A percentile compares a stretch with the other conserved stretches of the same genome.
Conservation (phyloP, 73 alveolate species). For the Paramecium caudatum region DNA sequence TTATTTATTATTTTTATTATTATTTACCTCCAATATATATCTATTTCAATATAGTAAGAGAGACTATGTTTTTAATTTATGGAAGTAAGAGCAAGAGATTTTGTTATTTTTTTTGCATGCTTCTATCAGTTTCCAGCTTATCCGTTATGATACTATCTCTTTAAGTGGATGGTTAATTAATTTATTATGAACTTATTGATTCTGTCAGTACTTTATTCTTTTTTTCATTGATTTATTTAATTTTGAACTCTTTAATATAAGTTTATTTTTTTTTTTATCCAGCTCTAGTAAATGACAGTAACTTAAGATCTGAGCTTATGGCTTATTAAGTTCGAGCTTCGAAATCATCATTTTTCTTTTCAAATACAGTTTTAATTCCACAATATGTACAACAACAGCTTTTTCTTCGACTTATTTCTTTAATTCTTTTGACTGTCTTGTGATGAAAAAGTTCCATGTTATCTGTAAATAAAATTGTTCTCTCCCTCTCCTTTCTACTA, state of each 20-base stretch:
- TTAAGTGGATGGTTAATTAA: slow-evolving; percentile 18
- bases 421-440: slow-evolving; percentile 10
- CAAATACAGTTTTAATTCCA: neutral
- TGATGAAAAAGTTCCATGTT: slow-evolving; percentile 49
- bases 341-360: slow-evolving; percentile 36
- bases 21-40: slow-evolving; percentile 33
- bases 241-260: neutral
- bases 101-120: neutral
- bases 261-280: slow-evolving; percentile 20
- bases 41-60: slow-evolving; percentile 34
- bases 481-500: slow-evolving; percentile 28
- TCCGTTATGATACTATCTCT: slow-evolving; percentile 26
- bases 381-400: neutral
- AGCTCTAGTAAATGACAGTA: slow-evolving; percentile 54
- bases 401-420: neutral
- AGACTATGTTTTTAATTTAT: slow-evolving; percentile 25
- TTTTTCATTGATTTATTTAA: slow-evolving; percentile 4
- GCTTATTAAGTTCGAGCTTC: slow-evolving; percentile 44
- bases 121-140: neutral
- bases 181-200: neutral
- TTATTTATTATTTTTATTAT: neutral
- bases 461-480: slow-evolving; percentile 41
- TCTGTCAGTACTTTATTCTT: neutral
- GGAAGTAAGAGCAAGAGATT: neutral
- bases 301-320: slow-evolving; percentile 2